These are phyloP conservation scores for Penicillium diatomitis DNA, from an alignment of 495 filamentous ascomycete species.

Conservation along the genomic window DNA sequence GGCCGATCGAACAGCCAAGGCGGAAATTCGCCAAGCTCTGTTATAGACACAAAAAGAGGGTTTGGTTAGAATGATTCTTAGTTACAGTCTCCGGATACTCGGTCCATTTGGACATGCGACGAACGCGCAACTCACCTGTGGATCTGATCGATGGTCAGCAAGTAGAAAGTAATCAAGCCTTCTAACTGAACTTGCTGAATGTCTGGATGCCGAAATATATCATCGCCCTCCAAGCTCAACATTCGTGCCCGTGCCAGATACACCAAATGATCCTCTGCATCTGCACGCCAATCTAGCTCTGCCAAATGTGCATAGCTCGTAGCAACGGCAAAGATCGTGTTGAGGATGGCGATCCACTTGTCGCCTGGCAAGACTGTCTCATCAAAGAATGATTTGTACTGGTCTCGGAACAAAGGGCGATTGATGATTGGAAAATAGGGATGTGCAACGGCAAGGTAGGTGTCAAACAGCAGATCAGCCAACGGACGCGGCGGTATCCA, in stretches of 20 bases:
- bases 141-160: constrained; percentile 46
- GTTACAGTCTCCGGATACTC: too few relatives aligned
- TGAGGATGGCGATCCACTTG: constrained; percentile 50
- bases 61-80: not conserved
- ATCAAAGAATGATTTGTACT: constrained; percentile 26
- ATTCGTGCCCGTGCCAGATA: constrained; percentile 47
- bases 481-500: constrained; percentile 37
- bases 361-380: constrained; percentile 15
- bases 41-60: not conserved
- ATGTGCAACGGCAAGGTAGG: constrained; percentile 46
- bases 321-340: constrained; percentile 54
- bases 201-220: constrained; percentile 41
- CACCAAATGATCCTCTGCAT: constrained; percentile 41
- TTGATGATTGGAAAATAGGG: constrained; percentile 50
- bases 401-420: constrained; percentile 23
- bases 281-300: constrained; percentile 30
- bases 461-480: constrained; percentile 42
- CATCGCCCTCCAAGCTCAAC: constrained; percentile 39
- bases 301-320: constrained; percentile 42
- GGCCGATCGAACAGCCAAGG: constrained; percentile 50
- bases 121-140: constrained; percentile 39
- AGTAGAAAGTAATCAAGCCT: constrained; percentile 47
- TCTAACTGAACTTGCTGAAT: constrained; percentile 47
- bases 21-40: constrained; percentile 52
- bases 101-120: too few relatives aligned